These are phyloP conservation scores for Plectosphaerella cucumerina DNA, from an alignment of 2,329 filamentous ascomycete genomes.

Conservation along the genomic window DNA sequence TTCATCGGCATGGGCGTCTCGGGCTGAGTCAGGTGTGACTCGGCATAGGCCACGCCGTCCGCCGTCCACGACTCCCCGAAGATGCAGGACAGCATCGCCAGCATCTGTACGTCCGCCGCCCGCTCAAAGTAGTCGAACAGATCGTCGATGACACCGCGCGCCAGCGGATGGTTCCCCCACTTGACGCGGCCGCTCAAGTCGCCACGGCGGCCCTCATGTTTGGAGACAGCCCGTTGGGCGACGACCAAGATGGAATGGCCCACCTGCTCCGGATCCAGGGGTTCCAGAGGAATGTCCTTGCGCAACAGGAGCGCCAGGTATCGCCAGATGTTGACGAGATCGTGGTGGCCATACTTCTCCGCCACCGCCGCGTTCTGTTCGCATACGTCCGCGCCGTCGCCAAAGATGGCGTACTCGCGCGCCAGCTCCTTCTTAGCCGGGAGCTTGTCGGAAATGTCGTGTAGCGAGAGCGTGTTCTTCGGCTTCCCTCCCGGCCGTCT, in stretches of 20 bases:
- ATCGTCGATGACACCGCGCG: constrained; percentile 55
- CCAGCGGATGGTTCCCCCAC: constrained; percentile 64
- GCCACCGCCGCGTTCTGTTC: constrained; percentile 79
- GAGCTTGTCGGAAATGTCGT: constrained; percentile 65
- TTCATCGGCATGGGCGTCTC: constrained; percentile 63
- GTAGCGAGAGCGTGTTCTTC: constrained; percentile 70
- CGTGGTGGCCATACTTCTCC: constrained; percentile 61
- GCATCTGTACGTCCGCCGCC: constrained; percentile 63
- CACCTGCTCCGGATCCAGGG: constrained; percentile 50
- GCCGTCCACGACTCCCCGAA: constrained; percentile 58
- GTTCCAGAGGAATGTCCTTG: constrained; percentile 68
- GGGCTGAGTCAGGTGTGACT: constrained; percentile 51
- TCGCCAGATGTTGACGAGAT: constrained; percentile 79
- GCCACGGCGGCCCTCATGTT: constrained; percentile 20
- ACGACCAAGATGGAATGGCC: constrained; percentile 58
- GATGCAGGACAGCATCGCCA: constrained; percentile 67
- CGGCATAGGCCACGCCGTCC: constrained; percentile 53
- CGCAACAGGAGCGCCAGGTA: constrained; percentile 74
- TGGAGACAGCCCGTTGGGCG: constrained; percentile 54
- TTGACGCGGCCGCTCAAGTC: constrained; percentile 56
- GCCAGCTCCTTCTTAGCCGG: constrained; percentile 77
- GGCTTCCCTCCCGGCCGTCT: constrained; percentile 42
- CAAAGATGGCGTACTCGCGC: constrained; percentile 76
- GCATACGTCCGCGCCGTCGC: constrained; percentile 76
- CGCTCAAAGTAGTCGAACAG: constrained; percentile 62